These are phyloP conservation scores for Colletotrichum chrysophilum DNA, from an alignment of 2,329 filamentous ascomycete species.

Conservation along the genomic window DNA sequence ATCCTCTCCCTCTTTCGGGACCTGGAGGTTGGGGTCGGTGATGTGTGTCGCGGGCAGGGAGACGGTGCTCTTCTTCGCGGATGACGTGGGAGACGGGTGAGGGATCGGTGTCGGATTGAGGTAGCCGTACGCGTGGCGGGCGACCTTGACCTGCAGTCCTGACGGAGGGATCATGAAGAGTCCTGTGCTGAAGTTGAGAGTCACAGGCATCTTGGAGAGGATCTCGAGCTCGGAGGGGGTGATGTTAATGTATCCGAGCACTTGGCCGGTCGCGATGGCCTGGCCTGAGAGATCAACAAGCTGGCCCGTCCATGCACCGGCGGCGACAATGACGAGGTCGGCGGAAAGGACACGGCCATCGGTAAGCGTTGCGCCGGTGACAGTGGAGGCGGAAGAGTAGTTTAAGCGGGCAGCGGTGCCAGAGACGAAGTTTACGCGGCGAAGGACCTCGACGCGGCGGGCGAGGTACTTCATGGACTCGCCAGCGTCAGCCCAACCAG, in stretches of 20 bases:
- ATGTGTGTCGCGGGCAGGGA: constrained; percentile 53
- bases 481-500: constrained; percentile 83
- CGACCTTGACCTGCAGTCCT: constrained; percentile 68
- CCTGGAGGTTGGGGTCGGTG: constrained; percentile 49
- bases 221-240: constrained; percentile 71
- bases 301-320: constrained; percentile 84
- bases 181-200: constrained; percentile 74
- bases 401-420: constrained; percentile 48
- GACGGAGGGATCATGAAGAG: constrained; percentile 77
- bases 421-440: constrained; percentile 60
- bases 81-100: constrained; percentile 12
- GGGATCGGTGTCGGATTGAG: constrained; percentile 52
- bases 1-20: constrained; percentile 65
- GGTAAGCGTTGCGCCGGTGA: constrained; percentile 58
- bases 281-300: constrained; percentile 80
- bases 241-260: constrained; percentile 78
- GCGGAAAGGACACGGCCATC: constrained; percentile 59
- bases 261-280: constrained; percentile 82
- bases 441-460: constrained; percentile 55
- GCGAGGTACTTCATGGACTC: constrained; percentile 71
- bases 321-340: constrained; percentile 79
- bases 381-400: constrained; percentile 30
- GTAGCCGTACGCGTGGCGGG: constrained; percentile 74
- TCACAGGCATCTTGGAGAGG: constrained; percentile 71
- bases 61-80: constrained; percentile 23